A percentile compares a stretch with the other conserved stretches of the same genome.
Evolutionary conservation across 352 stramenopile species (phyloP).

Genomic region (Globisporangium paroecandrum): DNA sequence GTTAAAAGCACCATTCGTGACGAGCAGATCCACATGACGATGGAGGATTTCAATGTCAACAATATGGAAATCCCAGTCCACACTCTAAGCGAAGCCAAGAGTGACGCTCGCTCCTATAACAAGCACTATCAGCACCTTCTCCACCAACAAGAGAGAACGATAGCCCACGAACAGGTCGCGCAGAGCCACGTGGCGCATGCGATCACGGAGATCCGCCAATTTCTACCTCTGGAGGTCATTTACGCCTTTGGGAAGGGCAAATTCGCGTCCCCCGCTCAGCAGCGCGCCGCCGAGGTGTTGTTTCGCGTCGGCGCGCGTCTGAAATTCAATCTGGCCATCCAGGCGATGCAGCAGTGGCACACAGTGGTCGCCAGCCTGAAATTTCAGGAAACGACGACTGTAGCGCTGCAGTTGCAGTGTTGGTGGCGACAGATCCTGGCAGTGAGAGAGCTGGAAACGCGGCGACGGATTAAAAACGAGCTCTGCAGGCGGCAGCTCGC

Average conservation of each 20-base stretch:
- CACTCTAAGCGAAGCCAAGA: not conserved
- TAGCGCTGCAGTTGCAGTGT: slow-evolving; percentile 38
- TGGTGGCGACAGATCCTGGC: slow-evolving; percentile 58
- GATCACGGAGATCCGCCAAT: slow-evolving; percentile 49
- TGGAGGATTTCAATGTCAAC: slow-evolving; percentile 26
- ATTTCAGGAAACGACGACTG: slow-evolving; percentile 15
- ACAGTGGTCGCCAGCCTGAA: slow-evolving; percentile 18
- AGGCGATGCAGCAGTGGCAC: slow-evolving; percentile 49
- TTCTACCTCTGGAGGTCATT: slow-evolving; percentile 61
- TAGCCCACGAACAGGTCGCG: slow-evolving; percentile 18
- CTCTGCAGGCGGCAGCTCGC: slow-evolving; percentile 40
- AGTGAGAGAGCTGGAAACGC: slow-evolving; percentile 19
- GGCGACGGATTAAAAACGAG: slow-evolving; percentile 30
- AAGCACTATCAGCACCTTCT: slow-evolving; percentile 14
- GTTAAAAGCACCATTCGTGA: slow-evolving; percentile 10
- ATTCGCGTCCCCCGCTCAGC: slow-evolving; percentile 62
- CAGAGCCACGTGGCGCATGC: slow-evolving; percentile 39
- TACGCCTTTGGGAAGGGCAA: slow-evolving; percentile 54
- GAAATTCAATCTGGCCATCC: slow-evolving; percentile 33
- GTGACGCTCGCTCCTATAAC: not conserved
- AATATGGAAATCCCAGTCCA: not conserved
- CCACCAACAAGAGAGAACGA: slow-evolving; percentile 12
- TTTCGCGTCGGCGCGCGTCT: slow-evolving; percentile 41
- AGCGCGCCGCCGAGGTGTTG: slow-evolving; percentile 46
- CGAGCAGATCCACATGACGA: slow-evolving; percentile 32